Percentiles rank a stretch among this genome's conserved stretches.
Conservation (phyloP, 2,329 filamentous ascomycete genomes). For the Leptographium lundbergii region DNA sequence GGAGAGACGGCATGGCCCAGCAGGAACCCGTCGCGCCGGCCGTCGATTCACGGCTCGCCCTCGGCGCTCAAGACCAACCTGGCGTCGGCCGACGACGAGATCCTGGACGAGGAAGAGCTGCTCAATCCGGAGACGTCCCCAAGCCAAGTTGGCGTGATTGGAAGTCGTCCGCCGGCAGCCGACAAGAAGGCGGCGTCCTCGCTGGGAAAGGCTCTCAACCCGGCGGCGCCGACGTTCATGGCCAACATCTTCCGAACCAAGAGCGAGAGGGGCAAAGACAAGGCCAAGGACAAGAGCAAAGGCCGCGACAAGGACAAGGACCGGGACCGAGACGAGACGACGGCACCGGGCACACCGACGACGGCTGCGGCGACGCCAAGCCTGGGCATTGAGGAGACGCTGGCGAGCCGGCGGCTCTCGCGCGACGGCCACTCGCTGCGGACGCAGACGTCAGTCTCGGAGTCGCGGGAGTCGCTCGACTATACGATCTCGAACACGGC, state of each 20-base stretch:
- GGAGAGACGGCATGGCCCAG: constrained; percentile 39
- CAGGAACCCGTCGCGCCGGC: constrained; percentile 63
- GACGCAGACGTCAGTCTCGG: constrained; percentile 45
- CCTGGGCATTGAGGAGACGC: constrained; percentile 25
- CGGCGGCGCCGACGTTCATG: constrained; percentile 79
- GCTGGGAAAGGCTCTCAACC: constrained; percentile 60
- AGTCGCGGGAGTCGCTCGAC: constrained; percentile 49
- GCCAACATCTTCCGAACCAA: constrained; percentile 48
- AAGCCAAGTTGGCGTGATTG: constrained; percentile 59
- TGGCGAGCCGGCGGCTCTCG: constrained; percentile 40
- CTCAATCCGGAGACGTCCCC: constrained; percentile 38
- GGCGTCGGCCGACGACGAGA: constrained; percentile 52
- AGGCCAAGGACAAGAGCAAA: constrained; percentile 25
- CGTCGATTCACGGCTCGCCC: constrained; percentile 68
- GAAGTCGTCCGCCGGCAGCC: constrained; percentile 51
- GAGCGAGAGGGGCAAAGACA: constrained; percentile 22
- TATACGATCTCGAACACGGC: constrained; percentile 41
- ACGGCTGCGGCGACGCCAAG: constrained; percentile 21
- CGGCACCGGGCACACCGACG: constrained; percentile 6
- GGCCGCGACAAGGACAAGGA: constrained; percentile 23
- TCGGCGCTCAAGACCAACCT: constrained; percentile 47
- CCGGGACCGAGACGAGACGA: background rate
- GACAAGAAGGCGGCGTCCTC: constrained; percentile 28
- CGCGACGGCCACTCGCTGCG: constrained; percentile 44
- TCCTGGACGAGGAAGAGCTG: constrained; percentile 44